Evolutionary conservation across 345 rosid species (phyloP), one percentile per base, ranked within the genome.

Genomic region (Noccaea caerulescens): DNA sequence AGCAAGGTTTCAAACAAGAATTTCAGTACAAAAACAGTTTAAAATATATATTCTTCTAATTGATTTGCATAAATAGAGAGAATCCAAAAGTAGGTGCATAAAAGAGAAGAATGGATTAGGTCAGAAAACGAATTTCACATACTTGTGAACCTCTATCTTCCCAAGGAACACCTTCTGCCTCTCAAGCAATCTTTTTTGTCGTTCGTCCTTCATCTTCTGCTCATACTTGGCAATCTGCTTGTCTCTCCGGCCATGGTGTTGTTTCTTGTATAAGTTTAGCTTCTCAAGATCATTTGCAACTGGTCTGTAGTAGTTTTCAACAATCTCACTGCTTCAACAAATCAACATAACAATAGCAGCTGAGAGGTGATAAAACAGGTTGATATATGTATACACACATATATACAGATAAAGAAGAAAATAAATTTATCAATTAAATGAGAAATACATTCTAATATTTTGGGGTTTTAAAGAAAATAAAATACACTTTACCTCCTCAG

Each of bases 131-230:
- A 44, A 18, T 56, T 42, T 13, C 49, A 56, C 83, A 58, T 84
- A 92, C 98, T 84, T 92, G 82, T 92, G 94, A 79, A 84, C 85
- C 82, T 92, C 98, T 66, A 92, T 84, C 81, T 92, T 96, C 61
- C 86, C 72, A 80, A 92, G 89, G 81, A 92, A 92, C 80, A 87
- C 96, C 86, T 92, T 92, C 83, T 92, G 98, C 80, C 92, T 85
- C 79, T 92, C 98, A 66, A 92, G 96, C 50, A 86, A 88, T 81
- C 98, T 89, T 88, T 84, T 92, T 47, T 87, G 92, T 54, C 98
- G 83, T 77, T 92, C 96, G 75, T 92, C 98, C 86, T 86, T 89
- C 96, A 89, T 89, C 80, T 85, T 92, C 80, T 80, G 88, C 80
- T 89, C 98, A 79, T 78, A 84, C 69, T 66, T 89, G 75, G 89